Percentiles rank a stretch among this genome's conserved stretches.
phyloP scores from a whole-genome alignment of 805 yeast genomes.

The Cyberlindnera xylosilytica region DNA sequence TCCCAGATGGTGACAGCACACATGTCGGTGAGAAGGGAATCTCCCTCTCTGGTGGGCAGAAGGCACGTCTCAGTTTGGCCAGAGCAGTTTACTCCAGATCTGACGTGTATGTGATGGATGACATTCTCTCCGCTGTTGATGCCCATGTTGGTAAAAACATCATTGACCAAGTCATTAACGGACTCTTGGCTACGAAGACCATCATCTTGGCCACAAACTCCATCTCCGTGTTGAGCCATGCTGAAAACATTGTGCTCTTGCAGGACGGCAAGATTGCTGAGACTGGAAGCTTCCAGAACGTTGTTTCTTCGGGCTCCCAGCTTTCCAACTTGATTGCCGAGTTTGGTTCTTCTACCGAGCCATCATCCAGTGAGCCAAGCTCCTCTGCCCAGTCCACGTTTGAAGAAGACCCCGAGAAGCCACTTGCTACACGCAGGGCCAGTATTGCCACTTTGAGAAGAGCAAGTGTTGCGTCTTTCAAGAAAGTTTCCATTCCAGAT shows the following conservation, averaged over 20 bases:
- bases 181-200: constrained; percentile 70
- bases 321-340: constrained; percentile 54
- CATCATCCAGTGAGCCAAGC: constrained; percentile 10
- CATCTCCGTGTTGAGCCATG: constrained; percentile 72
- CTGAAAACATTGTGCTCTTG: constrained; percentile 66
- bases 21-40: constrained; percentile 69
- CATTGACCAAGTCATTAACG: constrained; percentile 72
- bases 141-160: constrained; percentile 79
- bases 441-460: constrained; percentile 25
- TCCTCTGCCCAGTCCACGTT: constrained; percentile 7
- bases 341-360: constrained; percentile 58
- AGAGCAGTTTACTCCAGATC: constrained; percentile 64
- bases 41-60: constrained; percentile 60
- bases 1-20: constrained; percentile 88
- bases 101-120: constrained; percentile 61
- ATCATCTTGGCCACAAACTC: constrained; percentile 83
- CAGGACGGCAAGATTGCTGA: constrained; percentile 65
- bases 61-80: constrained; percentile 61
- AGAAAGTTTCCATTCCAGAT: constrained; percentile 33
- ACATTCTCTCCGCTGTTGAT: constrained; percentile 68
- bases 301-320: constrained; percentile 44
- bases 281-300: constrained; percentile 55
- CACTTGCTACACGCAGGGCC: neutral
- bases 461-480: constrained; percentile 64
- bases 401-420: constrained; percentile 11